Evolutionary conservation across 2,329 filamentous ascomycete genomes (phyloP), one percentile per base, ranked within the genome.

Genomic region (Immersiporthe knoxdaviesiana): DNA sequence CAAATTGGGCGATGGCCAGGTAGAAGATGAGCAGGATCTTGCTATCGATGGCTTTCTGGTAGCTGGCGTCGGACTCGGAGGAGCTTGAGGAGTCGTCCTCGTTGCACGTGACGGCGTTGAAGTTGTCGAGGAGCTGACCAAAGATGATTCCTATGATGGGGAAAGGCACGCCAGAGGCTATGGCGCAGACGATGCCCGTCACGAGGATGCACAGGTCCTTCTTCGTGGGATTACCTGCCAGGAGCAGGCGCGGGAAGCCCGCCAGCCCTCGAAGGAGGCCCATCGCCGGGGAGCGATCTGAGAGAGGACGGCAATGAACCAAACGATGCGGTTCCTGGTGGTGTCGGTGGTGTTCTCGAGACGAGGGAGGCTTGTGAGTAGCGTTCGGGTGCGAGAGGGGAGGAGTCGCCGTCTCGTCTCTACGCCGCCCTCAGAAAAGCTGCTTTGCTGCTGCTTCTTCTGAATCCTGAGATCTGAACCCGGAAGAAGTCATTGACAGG

Each of bases 1-100:
- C 82, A 73, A 92, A 90, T 70, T 87, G 85, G 41, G 85, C 89
- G 70, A 91, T 86, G 32, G 87, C 87, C 41, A 92, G 82, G 75
- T 90, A 91, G 14, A 91, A 84, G 52, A 92, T 82, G 67, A 85
- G 56, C 50, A 74, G 62, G 21, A 76, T 73, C 70, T 75, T 73
- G 67, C 69, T 59, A 71, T 76, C 73, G 72, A 76, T 74, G 37
- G 54, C 63, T 39, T 56, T 62, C 61, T 73, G 70, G 61, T 71
- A 72, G n/a, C 58, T 69, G 47, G 71, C 73, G 30, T 60, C 59
- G n/a, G 63, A 66, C 6, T 47, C 63, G 16, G 66, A 59, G 8
- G 35, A 68, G 27, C 52, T 52, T 37, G 73, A 69, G 32, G 72
- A 63, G 62, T 30, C 62, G 50, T 62, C 54, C 11, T 68, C 63